Base-by-base conservation (phyloP, 352 stramenopile genomes). In the Blastocystis sp. region DNA sequence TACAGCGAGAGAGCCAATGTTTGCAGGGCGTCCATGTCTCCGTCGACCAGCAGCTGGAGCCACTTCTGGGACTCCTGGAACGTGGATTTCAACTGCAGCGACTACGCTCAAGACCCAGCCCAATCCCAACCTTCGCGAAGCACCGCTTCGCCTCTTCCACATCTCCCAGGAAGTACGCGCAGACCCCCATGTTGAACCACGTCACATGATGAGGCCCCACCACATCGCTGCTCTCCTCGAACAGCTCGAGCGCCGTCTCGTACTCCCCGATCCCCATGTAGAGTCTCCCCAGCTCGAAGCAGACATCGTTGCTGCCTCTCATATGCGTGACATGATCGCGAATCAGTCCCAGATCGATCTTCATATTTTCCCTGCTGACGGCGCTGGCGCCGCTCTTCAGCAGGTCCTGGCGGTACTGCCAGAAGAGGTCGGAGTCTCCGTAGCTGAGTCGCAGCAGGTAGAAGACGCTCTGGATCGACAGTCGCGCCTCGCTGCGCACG, bases 261-360 rank as follows among this genome's bases (percentile, higher is more conserved):
- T 90, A 90, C 5, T 90, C 82, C 1, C 54, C 54, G 6, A 90
- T 39, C 45, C 82, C 82, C 82, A 90, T 90, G 41, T 90, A 80
- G 4, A 90, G 34, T 11, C 82, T 70, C 47, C 41, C 82, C 43
- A 90, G 43, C 29, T 87, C 82, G 41, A 90, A 90, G 34, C 82
- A 76, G 23, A 87, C 76, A 29, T 90, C 82, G 37, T 50, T 56
- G 9, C 23, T 34, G 15, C 43, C 20, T 3, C 50, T 43, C 20
- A 50, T 34, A 55, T 66, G 62, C 34, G 62, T 47, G 18, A 68
- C 47, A 29, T 84, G 73, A 45, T 84, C 73, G 39, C 73, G 45
- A n/a, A 89, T 73, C 50, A 45, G 39, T n/a, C 69, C 76, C 61
- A 88, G 50, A 55, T 90, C 84, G 7, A 29, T 37, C 18, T 62